A percentile compares a stretch with the other conserved stretches of the same genome.
These are phyloP conservation scores for Radiomyces spectabilis DNA, from an alignment of 192 early-diverging fungal genomes.

Conservation along the genomic window DNA sequence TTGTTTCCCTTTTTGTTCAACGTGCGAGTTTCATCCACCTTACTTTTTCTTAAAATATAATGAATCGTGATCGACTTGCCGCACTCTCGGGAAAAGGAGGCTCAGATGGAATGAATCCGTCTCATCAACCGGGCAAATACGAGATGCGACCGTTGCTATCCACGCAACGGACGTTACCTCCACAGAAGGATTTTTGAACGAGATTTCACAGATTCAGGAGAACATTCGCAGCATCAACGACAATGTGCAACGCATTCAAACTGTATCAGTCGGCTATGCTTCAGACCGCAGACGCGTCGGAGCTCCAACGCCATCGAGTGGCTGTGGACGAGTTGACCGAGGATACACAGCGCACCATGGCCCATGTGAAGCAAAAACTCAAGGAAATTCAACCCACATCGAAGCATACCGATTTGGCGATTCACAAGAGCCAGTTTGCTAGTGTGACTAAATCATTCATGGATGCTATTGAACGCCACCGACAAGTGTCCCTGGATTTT, in stretches of 20 bases:
- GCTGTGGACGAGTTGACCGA: constrained; percentile 9
- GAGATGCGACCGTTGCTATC: constrained; percentile 32
- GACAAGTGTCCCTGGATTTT: constrained; percentile 19
- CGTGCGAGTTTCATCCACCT: too few species aligned
- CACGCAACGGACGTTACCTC: constrained; percentile 11
- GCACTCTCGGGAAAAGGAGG: constrained; percentile 1
- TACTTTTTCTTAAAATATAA: too few species aligned
- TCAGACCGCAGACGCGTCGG: constrained; percentile 17
- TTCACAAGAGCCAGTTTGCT: constrained; percentile 26
- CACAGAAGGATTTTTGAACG: constrained; percentile 15
- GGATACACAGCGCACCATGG: constrained; percentile 18
- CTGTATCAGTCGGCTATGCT: constrained; percentile 17
- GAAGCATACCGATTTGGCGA: constrained; percentile 17
- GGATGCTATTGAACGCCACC: constrained; percentile 22
- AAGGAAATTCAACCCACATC: constrained; percentile 24
- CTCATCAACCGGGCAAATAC: neutral
- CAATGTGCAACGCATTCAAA: constrained; percentile 11
- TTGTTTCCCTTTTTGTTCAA: too few species aligned
- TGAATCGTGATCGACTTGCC: too few species aligned
- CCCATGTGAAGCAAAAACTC: constrained; percentile 19
- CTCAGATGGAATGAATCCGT: neutral
- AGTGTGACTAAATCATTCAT: constrained; percentile 21
- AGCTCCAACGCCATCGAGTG: constrained; percentile 5
- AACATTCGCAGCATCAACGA: constrained; percentile 17
- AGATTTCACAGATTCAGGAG: constrained; percentile 18